Evolutionary conservation across 225 moss, liverwort and hornwort species (phyloP).

Genomic region (Marchantia paleacea): DNA sequence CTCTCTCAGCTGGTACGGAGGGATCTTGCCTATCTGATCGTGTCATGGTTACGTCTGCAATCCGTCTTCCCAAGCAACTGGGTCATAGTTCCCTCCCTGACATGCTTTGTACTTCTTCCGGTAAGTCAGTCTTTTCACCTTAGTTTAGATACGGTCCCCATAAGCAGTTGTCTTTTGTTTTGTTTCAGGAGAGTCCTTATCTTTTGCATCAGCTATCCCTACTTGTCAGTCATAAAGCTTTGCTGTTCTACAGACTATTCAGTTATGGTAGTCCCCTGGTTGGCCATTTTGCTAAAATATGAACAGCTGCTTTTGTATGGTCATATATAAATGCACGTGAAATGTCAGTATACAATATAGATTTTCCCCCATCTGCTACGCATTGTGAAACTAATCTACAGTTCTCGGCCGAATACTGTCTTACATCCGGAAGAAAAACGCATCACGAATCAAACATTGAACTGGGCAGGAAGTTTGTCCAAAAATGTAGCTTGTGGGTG

Average conservation of each 20-base stretch:
- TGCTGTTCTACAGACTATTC: not conserved
- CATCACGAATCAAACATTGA: too few relatives aligned
- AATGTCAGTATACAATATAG: not conserved
- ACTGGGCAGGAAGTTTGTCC: too few relatives aligned
- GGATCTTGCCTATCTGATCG: slow-evolving; percentile 63
- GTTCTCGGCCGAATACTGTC: not conserved
- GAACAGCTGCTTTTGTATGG: not conserved
- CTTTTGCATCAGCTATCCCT: not conserved
- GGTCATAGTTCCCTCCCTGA: slow-evolving; percentile 77
- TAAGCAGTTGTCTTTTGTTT: not conserved
- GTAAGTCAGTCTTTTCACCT: slow-evolving; percentile 39
- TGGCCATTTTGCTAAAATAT: too few relatives aligned
- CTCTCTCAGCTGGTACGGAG: slow-evolving; percentile 72
- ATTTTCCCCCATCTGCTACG: not conserved
- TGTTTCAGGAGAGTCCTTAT: not conserved
- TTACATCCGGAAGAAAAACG: not conserved
- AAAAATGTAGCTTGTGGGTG: not conserved
- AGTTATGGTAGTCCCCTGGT: too few relatives aligned
- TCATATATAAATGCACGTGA: not conserved
- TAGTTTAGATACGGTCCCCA: not conserved
- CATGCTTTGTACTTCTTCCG: slow-evolving; percentile 70
- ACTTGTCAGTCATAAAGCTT: not conserved
- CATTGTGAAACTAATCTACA: not conserved
- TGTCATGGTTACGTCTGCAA: slow-evolving; percentile 63
- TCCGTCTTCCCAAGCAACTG: slow-evolving; percentile 76